Base-by-base conservation (phyloP, 805 yeast species). In the Ogataea ganodermae region DNA sequence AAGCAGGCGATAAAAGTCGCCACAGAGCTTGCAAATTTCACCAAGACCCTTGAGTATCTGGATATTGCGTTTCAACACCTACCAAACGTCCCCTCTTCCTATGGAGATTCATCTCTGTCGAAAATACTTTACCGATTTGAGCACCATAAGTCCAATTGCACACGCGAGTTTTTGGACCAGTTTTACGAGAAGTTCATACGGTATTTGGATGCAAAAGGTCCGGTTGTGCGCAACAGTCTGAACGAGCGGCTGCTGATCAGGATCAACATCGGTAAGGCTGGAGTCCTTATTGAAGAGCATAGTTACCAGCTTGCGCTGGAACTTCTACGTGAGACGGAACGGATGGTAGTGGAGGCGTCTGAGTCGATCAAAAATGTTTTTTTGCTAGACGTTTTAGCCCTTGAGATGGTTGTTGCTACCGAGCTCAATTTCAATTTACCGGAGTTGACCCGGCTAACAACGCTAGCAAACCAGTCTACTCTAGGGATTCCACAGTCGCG, bases 401-500 rank as follows among this genome's bases (percentile, higher is more conserved):
- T 80, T 3, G 85, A 84, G 58, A 84, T 87, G 49, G 78, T 77
- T 45, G 72, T 79, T 36, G 69, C 74, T 27, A 68, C 80, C 2
- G 72, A 67, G 27, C 60, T 66, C 10, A 65, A 70, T 8, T 57
- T 72, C 22, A 55, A 70, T 24, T 50, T 70, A 3, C 27, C 45
- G 2, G 61, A 65, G 35, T 46, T 85, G 35, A 71, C 72, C 44
- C 68, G 73, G 41, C 68, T 83, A 17, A 80, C 84, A 53, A 65
- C 70, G 22, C 68, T 78, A 50, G 71, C 84, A 0, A 53, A 69
- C n/a, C 53, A 63, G 5, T 69, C 83, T 17, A 75, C 78, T 6
- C 71, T 82, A 0, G 86, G 88, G 2, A 83, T 86, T 2, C 86
- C 90, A 1, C 95, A 89, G 58, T 90, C 95, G 1, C 71, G 76